phyloP scores from a whole-genome alignment of 495 filamentous ascomycete genomes.

The Chaetomidium leptoderma region DNA sequence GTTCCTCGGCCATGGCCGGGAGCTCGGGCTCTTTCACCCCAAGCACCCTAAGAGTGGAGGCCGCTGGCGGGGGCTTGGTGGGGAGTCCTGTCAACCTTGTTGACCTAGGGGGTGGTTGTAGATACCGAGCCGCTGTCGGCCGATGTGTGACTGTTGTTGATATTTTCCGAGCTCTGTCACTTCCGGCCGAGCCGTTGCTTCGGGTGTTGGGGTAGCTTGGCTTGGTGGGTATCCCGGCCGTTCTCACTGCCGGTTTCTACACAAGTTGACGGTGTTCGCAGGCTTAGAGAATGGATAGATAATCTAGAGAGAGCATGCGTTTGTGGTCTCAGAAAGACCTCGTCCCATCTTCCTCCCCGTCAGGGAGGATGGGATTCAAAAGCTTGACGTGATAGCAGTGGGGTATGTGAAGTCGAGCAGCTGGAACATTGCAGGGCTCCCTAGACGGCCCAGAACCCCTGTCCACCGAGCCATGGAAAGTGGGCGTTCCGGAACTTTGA shows the following conservation, averaged over 20 bases:
- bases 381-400: background rate
- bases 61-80: background rate
- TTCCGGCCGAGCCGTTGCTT: constrained; percentile 2
- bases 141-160: background rate
- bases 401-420: background rate
- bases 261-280: no score
- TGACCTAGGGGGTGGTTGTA: background rate
- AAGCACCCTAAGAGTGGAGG: background rate
- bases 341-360: background rate
- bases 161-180: constrained; percentile 2
- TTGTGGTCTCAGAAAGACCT: background rate
- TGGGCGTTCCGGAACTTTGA: constrained; percentile 8
- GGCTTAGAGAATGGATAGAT: no score
- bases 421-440: no score
- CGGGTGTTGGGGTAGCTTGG: background rate
- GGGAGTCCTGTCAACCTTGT: background rate
- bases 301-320: no score
- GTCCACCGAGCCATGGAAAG: background rate
- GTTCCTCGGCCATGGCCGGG: background rate
- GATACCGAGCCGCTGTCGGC: constrained; percentile 3
- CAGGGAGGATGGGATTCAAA: background rate
- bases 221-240: background rate
- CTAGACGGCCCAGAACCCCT: background rate
- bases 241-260: no score
- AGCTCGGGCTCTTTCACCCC: background rate